Base-by-base conservation (phyloP, 192 early-diverging fungal species). In the Ambispora gerdemannii region DNA sequence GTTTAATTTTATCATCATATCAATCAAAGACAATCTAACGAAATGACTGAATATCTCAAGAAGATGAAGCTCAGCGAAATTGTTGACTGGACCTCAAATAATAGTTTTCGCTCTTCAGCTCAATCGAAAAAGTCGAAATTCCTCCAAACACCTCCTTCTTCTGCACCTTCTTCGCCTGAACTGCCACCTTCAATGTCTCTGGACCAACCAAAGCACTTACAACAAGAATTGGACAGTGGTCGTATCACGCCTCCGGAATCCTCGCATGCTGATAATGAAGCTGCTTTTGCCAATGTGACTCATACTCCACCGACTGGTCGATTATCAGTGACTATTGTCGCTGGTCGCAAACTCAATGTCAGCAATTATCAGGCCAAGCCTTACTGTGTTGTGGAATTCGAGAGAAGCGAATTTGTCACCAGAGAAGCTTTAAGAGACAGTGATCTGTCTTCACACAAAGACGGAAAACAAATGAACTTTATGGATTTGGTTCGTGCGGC, bases 401-500 rank as follows among this genome's bases (percentile, higher is more conserved):
- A 70, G 15, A 49, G 58, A 8, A 43, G 55, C 49, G 56, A 70
- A 70, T 36, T 49, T 50, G 58, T 70, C 33, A 70, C 68, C 31
- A 17, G 43, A 19, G 68, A 70, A 58, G 68, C 68, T 20, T 56
- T 60, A 4, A 59, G 56, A 60, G 56, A 70, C 13, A 33, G 55
- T 56, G 68, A 49, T 1, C 4, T 70, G 15, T 27, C 55, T 22
- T n/a, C 17, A 11, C 33, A 34, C 22, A 13, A 56, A 8, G 51
- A 32, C n/a, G 67, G 67, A 22, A 70, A 70, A 20, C 33, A 28
- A 35, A 24, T 70, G 17, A 34, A 70, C 2, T 70, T 70, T 7
- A 36, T 70, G 43, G 68, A 70, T 49, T 51, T 70, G 1, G 68
- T 70, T 25, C 55, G 58, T 32, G 68, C 68, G 3, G 68, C 68